Percentiles rank a stretch among this genome's conserved stretches.
Conservation (phyloP, 768 basidiomycete genomes). For the Rickenella mellea region DNA sequence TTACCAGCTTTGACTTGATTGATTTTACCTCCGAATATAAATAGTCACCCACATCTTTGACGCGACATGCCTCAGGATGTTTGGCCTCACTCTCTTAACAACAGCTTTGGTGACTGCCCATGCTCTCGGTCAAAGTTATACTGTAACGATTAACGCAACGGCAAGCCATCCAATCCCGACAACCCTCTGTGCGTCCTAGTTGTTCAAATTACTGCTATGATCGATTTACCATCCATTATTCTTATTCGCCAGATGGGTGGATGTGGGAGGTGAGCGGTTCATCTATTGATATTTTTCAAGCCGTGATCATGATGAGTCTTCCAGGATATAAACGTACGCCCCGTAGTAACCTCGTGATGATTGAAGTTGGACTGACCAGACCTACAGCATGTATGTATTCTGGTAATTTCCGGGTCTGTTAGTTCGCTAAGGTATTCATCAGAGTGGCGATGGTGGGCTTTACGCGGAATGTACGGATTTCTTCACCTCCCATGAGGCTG, state of each 20-base stretch:
- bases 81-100: too few relatives aligned
- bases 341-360: too few relatives aligned
- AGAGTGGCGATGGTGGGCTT: constrained; percentile 63
- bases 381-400: too few relatives aligned
- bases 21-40: too few relatives aligned
- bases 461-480: constrained; percentile 48
- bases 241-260: constrained; percentile 30
- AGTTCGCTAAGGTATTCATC: neutral
- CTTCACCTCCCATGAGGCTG: neutral
- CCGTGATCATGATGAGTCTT: neutral
- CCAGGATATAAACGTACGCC: constrained; percentile 58
- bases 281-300: neutral
- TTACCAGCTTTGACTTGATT: too few relatives aligned
- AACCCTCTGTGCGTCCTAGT: constrained; percentile 34
- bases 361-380: neutral
- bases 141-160: constrained; percentile 33
- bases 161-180: constrained; percentile 44
- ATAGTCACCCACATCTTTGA: too few relatives aligned
- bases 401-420: neutral
- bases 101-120: too few relatives aligned
- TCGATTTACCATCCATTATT: neutral
- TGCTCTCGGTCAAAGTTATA: too few relatives aligned
- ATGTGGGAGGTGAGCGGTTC: constrained; percentile 45
- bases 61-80: too few relatives aligned
- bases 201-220: neutral